Evolutionary conservation across 2,329 filamentous ascomycete species (phyloP), one percentile per base, ranked within the genome.

Genomic region (Aspergillus pseudoviridinutans): DNA sequence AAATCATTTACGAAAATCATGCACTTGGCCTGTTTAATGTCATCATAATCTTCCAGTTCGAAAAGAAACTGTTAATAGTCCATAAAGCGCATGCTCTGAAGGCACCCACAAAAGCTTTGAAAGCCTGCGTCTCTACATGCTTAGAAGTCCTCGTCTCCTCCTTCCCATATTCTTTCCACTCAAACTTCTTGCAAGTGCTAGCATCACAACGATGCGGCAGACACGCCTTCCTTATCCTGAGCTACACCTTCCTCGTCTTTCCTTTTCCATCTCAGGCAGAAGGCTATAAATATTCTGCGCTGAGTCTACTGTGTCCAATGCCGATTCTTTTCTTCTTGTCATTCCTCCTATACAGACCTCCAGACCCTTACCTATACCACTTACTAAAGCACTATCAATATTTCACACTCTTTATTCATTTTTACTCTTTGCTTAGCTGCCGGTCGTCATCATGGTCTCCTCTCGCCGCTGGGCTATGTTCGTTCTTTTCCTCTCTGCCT

Each of bases 401-500:
- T 47, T 22, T 14, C 12, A 14, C 44, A 47, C 50, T 41, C 50
- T 12, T 25, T 38, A 14, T 38, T 20, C 50, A 38, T 42, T 46
- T 17, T 24, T 58, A 17, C 46, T 42, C 29, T n/a, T 47, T 47
- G 14, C 25, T 55, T 17, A 9, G n/a, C 17, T 29, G 27, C 51
- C n/a, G 4, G 12, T 42, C 20, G 32, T 52, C 41, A 47, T 20
- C 32, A 53, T 53, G 51, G 35, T 20, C 8, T 35, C 27, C 41
- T 41, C 50, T n/a, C 27, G 14, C 25, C 29, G 24, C 22, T 46
- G 32, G 25, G n/a, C 42, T 17, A 7, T 12, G 5, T 14, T 28
- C 49, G 47, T 53, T 58, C 50, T 49, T 54, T 57, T 50, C 35
- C 17, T 49, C 42, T 35, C 42, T 49, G 12, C 53, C 25, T 38